Percentiles rank a stretch among this genome's conserved stretches.
Evolutionary conservation across 2,329 filamentous ascomycete species (phyloP).

Genomic region (Harringtonia lauricola): DNA sequence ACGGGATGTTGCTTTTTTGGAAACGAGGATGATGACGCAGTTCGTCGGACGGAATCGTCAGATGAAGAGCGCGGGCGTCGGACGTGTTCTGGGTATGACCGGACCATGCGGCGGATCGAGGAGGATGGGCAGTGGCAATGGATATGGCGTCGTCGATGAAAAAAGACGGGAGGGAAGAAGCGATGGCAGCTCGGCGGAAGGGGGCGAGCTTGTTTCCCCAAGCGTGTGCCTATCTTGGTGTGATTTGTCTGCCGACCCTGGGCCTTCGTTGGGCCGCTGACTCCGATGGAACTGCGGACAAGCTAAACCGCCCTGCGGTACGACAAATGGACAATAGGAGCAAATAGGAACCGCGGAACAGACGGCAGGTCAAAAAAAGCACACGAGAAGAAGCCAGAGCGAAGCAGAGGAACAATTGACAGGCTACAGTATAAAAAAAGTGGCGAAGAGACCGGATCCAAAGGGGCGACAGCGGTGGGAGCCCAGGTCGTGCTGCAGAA

Average conservation of each 20-base stretch:
- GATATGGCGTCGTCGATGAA: background rate
- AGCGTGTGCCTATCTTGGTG: background rate
- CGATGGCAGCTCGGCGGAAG: background rate
- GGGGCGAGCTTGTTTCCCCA: too few species aligned
- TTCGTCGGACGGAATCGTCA: background rate
- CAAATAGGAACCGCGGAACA: too few species aligned
- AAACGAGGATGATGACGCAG: background rate
- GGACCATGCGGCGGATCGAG: conserved; percentile 1
- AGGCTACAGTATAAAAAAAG: too few species aligned
- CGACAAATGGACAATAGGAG: background rate
- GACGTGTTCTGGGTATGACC: background rate
- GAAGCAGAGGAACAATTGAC: too few species aligned
- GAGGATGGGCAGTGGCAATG: background rate
- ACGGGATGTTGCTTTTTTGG: background rate
- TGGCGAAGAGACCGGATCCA: too few species aligned
- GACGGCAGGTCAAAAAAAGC: too few species aligned
- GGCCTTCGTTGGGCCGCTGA: background rate
- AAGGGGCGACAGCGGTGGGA: too few species aligned
- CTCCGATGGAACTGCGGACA: too few species aligned
- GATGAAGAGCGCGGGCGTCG: background rate
- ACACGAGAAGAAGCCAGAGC: too few species aligned
- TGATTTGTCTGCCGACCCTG: background rate
- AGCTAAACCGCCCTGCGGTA: conserved; percentile 3
- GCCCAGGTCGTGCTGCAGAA: background rate
- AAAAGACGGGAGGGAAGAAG: background rate